Base-by-base conservation (phyloP, 2,329 filamentous ascomycete species). In the Raffaelea deltoideospora region DNA sequence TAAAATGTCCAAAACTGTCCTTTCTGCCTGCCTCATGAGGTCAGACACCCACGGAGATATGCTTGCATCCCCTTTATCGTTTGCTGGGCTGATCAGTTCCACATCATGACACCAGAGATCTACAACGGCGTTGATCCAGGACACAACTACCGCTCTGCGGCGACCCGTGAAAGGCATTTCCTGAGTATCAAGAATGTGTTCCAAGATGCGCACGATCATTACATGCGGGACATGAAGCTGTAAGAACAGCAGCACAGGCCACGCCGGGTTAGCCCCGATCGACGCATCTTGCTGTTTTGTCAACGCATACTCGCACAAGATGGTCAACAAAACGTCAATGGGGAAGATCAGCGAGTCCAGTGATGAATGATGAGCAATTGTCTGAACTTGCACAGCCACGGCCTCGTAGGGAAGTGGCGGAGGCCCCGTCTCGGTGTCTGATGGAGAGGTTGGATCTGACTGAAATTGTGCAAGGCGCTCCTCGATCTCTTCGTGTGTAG, bases 331-430 rank as follows among this genome's bases (percentile, higher is more conserved):
- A 2, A 65, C 62, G 38, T 66, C 59, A 8, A 79, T 68, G 0
- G 73, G 74, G 57, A 81, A 80, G 38, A 79, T 72, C 43, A 74
- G 69, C 50, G 75, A 75, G 51, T 77, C 75, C 18, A 74, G 64
- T 10, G 69, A 70, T 14, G 76, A 73, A 31, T 73, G 69, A 48
- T 78, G 70, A 23, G 74, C 73, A 48, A 80, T 76, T 39, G 69
- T 69, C 41, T 75, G 69, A 31, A 81, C 65, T 49, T 70, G 68
- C 44, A 66, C 65, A 5, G 77, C 67, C 4, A 90, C 69, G 3
- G 67, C 66, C 54, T 88, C 82, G 57, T 81, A 88, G 0, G 81
- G 78, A 30, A 72, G 58, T 2, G 54, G 67, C 40, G 53, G 66
- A 38, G 57, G 55, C 1, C 60, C 56, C 3, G 62, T 33, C 9